Base-by-base conservation (phyloP, 176 grass and related monocot species). In the Bolboschoenus planiculmis region DNA sequence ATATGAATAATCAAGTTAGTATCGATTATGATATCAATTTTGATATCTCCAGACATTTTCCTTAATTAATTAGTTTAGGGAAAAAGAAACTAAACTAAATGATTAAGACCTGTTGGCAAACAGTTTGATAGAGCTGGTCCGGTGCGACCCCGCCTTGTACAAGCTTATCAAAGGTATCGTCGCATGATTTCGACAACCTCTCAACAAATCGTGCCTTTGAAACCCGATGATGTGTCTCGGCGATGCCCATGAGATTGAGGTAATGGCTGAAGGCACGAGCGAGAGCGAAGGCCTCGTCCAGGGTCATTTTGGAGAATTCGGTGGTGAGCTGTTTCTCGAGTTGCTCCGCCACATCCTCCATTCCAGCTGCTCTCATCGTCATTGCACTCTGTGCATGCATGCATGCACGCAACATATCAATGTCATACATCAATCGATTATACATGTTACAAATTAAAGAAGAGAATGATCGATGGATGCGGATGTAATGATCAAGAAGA, bases 101-200 rank as follows among this genome's bases (percentile, higher is more conserved):
- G n/a, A n/a, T n/a, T n/a, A n/a, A n/a, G 7, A 97, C 92, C 90
- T 97, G 95, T 68, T 97, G 89, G 90, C 95, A 93, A 35, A 97
- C 92, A 80, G 95, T 94, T 0, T 88, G 42, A 64, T 94, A 90
- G 31, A 97, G 88, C 62, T 94, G 81, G 65, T 94, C 88, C 29
- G 88, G 84, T 26, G 83, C 26, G 48, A 94, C 75, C 24, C 92
- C 90, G 34, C 92, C 84, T n/a, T 98, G 90, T 78, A 94, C 89
- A 35, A 98, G 84, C 59, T 97, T 94, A 75, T 84, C 85, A n/a
- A 97, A 97, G 76, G 87, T 91, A 78, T 97, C 95, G 4, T 92
- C 85, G 30, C 95, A 97, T 31, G 95, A 97, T 88, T 93, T 97
- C 7, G 87, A 91, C 34, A 91, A 81, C 56, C 86, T 47, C 4